phyloP scores from a whole-genome alignment of 176 grass and related monocot species.

The Phoenix dactylifera region DNA sequence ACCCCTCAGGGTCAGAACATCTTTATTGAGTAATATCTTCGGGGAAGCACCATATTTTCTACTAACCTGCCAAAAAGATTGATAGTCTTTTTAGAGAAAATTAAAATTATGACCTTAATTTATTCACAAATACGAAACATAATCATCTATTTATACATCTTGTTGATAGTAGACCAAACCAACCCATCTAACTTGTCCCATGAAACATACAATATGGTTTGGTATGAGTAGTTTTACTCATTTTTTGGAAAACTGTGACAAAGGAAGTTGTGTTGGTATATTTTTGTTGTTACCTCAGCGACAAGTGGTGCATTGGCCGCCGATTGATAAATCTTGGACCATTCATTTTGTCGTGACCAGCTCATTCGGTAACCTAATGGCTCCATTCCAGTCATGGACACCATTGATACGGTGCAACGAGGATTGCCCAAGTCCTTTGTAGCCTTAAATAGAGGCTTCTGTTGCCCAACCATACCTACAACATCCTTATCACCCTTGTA shows the following conservation, averaged over 20 bases:
- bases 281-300: slow-evolving; percentile 26
- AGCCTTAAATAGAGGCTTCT: slow-evolving; percentile 27
- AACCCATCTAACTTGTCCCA: no score
- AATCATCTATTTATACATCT: no score
- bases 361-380: slow-evolving; percentile 21
- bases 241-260: no score
- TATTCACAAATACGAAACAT: no score
- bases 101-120: no score
- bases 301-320: not conserved
- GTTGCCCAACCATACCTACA: not conserved
- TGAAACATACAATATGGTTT: no score
- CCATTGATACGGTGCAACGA: slow-evolving; percentile 32
- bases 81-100: no score
- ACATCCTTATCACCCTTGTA: slow-evolving; percentile 36
- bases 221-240: no score
- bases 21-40: slow-evolving; percentile 38
- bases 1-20: slow-evolving; percentile 34
- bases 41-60: slow-evolving; percentile 28
- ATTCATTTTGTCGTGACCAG: slow-evolving; percentile 32
- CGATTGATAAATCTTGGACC: slow-evolving; percentile 22
- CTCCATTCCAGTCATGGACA: not conserved
- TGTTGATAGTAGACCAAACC: no score
- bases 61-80: slow-evolving; percentile 19
- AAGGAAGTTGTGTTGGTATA: no score
- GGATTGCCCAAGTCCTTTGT: slow-evolving; percentile 31